A percentile compares a stretch with the other conserved stretches of the same genome.
Evolutionary conservation across 1,284 basidiomycete genomes (phyloP).

Genomic region (Porogramme epimiltina): DNA sequence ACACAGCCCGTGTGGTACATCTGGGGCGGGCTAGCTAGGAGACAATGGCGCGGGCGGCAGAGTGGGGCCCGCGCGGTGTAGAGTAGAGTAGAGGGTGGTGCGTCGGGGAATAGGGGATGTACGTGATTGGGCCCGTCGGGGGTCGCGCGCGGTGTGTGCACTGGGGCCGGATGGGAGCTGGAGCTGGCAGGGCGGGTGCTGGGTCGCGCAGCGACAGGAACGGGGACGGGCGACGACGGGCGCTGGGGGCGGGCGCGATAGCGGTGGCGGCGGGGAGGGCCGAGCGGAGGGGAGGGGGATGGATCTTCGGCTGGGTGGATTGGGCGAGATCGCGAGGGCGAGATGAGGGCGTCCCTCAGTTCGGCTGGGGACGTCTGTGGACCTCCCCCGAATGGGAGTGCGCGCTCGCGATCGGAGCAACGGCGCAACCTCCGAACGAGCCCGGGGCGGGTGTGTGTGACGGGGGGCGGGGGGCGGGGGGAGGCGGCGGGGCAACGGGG

Average conservation of each 20-base stretch:
- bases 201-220: conserved; percentile 1
- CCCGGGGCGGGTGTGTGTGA: not conserved
- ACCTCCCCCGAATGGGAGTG: conserved; percentile 15
- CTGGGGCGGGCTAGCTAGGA: no score
- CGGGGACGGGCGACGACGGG: no score
- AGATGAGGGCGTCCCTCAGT: conserved; percentile 28
- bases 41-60: no score
- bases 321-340: conserved; percentile 22
- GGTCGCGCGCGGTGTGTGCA: no score
- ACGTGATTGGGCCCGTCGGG: no score
- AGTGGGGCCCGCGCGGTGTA: no score
- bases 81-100: no score
- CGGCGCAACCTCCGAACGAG: conserved; percentile 10
- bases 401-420: conserved; percentile 15
- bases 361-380: conserved; percentile 22
- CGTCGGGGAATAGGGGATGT: no score
- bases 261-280: conserved; percentile 18
- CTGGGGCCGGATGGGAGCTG: no score
- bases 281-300: conserved; percentile 21
- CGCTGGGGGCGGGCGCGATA: conserved; percentile 14
- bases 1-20: no score
- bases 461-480: not conserved
- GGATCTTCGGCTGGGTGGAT: conserved; percentile 26
- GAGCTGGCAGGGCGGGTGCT: not conserved
- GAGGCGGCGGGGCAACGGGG: not conserved